These are phyloP conservation scores for Backusella sp. DNA, from an alignment of 192 early-diverging fungal species.

Conservation along the genomic window DNA sequence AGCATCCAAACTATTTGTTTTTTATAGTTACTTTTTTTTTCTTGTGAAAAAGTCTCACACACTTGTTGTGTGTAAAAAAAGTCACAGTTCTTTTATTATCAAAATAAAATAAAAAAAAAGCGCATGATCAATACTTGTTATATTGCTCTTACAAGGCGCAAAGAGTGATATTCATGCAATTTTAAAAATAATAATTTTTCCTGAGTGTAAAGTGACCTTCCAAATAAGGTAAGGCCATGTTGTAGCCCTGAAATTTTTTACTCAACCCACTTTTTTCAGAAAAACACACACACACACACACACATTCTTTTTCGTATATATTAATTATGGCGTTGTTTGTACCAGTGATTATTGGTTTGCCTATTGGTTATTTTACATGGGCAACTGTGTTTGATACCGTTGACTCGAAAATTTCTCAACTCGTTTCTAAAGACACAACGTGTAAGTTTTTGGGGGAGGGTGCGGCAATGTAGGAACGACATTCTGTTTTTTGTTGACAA, in stretches of 20 bases:
- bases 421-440: background rate
- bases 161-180: background rate
- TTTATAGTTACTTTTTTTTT: background rate
- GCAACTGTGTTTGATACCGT: constrained; percentile 20
- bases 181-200: background rate
- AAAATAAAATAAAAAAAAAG: background rate
- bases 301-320: background rate
- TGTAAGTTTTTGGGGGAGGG: background rate
- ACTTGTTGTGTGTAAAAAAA: background rate
- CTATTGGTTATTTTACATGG: constrained; percentile 31
- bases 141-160: background rate
- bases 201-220: background rate
- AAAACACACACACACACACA: background rate
- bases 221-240: background rate
- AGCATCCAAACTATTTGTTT: background rate
- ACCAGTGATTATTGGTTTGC: constrained; percentile 28
- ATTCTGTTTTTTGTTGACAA: background rate
- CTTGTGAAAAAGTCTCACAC: constrained; percentile 2
- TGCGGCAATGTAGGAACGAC: background rate
- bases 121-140: constrained; percentile 1
- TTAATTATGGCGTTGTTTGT: constrained; percentile 30
- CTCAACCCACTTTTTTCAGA: background rate
- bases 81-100: background rate
- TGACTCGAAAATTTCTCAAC: constrained; percentile 16
- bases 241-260: background rate